Percentiles rank a stretch among this genome's conserved stretches.
Evolutionary conservation across 192 early-diverging fungal genomes (phyloP).

Genomic region (Linnemannia schmuckeri): DNA sequence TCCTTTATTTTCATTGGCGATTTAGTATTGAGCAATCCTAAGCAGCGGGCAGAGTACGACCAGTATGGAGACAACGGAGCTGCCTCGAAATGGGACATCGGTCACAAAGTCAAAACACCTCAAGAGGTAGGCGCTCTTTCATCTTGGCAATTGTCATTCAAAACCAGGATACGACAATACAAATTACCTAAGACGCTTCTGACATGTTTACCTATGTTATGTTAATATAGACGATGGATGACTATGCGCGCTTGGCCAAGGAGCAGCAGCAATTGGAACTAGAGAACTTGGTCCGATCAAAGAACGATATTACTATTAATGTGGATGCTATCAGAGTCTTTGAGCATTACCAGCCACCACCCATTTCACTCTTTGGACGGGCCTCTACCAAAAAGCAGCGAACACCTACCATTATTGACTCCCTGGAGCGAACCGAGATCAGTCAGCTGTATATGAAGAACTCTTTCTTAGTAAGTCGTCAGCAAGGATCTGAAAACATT

Average conservation of each 20-base stretch:
- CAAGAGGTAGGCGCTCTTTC: conserved; percentile 63
- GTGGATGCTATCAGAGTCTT: conserved; percentile 66
- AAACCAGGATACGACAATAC: neutral
- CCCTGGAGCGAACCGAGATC: conserved; percentile 55
- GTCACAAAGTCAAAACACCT: conserved; percentile 74
- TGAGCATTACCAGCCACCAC: conserved; percentile 57
- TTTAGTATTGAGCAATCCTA: conserved; percentile 81
- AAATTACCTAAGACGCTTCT: neutral
- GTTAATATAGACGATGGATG: conserved; percentile 64
- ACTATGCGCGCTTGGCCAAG: conserved; percentile 73
- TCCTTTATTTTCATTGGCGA: neutral
- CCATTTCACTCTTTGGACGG: conserved; percentile 39
- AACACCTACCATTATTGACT: conserved; percentile 24
- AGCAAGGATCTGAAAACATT: neutral
- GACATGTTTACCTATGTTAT: neutral
- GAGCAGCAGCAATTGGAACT: conserved; percentile 71
- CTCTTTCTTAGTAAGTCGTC: conserved; percentile 66
- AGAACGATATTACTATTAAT: conserved; percentile 63
- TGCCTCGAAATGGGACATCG: conserved; percentile 67
- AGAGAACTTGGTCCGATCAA: conserved; percentile 76
- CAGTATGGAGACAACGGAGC: conserved; percentile 90
- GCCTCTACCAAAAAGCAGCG: conserved; percentile 27
- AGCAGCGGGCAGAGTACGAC: conserved; percentile 89
- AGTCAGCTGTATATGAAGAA: conserved; percentile 69
- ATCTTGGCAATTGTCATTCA: neutral